Evolutionary conservation across 2,329 filamentous ascomycete species (phyloP).

Genomic region (Byssochlamys sp.): DNA sequence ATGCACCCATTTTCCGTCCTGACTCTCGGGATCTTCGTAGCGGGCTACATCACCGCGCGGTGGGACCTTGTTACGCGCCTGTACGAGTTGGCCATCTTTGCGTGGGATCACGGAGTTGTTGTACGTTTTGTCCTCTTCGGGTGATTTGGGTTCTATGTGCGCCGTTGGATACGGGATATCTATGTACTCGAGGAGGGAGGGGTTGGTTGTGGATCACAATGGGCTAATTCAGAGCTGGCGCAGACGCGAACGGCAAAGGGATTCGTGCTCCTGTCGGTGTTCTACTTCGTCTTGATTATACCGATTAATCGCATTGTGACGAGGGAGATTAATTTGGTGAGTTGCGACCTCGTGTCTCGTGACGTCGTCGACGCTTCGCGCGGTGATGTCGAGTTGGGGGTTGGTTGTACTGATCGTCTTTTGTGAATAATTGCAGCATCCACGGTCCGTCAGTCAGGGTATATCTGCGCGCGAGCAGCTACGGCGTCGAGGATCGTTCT

Average conservation of each 20-base stretch:
- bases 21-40: constrained; percentile 95
- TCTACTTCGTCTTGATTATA: constrained; percentile 76
- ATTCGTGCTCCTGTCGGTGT: constrained; percentile 67
- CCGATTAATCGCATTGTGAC: constrained; percentile 75
- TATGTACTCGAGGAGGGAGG: not conserved
- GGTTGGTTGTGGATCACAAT: not conserved
- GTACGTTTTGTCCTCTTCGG: constrained; percentile 44
- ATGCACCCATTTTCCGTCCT: constrained; percentile 98
- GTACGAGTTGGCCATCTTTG: constrained; percentile 94
- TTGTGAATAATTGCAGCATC: constrained; percentile 52
- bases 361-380: not conserved
- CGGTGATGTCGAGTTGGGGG: not conserved
- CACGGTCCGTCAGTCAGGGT: constrained; percentile 64
- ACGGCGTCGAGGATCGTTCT: constrained; percentile 88
- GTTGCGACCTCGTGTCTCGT: constrained; percentile 20
- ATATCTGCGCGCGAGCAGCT: constrained; percentile 94
- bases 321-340: constrained; percentile 69
- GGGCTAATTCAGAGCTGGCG: not conserved
- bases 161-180: not conserved
- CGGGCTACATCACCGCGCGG: constrained; percentile 97
- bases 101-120: constrained; percentile 96
- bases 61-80: constrained; percentile 96
- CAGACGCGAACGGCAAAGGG: constrained; percentile 79
- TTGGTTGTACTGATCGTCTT: constrained; percentile 2
- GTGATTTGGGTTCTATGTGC: not conserved